These are phyloP conservation scores for Flaveria ramosissima DNA, from an alignment of 129 eudicot species.

Conservation along the genomic window DNA sequence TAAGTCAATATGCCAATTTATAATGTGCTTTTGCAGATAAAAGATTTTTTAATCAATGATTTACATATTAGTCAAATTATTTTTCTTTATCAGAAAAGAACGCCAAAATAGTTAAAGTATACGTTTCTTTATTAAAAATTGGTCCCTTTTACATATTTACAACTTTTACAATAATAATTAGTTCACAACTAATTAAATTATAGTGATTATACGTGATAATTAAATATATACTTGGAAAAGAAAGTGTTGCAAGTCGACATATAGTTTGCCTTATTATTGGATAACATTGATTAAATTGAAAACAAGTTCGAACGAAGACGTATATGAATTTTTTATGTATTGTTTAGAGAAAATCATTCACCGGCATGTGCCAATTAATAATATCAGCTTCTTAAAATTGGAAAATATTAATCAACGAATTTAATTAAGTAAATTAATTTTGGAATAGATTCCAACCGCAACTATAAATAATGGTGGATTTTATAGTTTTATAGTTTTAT, in stretches of 20 bases:
- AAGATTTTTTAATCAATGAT: too few species aligned
- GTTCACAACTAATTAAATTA: too few species aligned
- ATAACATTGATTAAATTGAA: background rate
- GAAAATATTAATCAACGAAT: background rate
- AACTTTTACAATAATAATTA: too few species aligned
- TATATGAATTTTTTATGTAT: background rate
- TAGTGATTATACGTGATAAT: background rate
- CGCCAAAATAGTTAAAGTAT: too few species aligned
- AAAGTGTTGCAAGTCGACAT: conserved; percentile 18
- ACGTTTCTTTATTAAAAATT: too few species aligned
- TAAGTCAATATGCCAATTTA: too few species aligned
- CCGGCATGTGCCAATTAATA: conserved; percentile 16
- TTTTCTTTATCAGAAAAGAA: too few species aligned
- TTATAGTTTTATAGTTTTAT: too few species aligned
- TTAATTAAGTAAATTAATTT: background rate
- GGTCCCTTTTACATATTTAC: too few species aligned
- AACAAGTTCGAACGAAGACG: background rate
- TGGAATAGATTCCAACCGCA: background rate
- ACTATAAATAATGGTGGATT: background rate
- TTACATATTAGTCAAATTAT: too few species aligned
- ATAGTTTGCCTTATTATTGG: conserved; percentile 10
- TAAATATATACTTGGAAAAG: background rate
- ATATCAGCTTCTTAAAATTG: background rate
- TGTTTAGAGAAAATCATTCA: conserved; percentile 2
- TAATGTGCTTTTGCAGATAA: too few species aligned